Conservation (phyloP, 2,329 filamentous ascomycete species). For the Aspergillus awamori region DNA sequence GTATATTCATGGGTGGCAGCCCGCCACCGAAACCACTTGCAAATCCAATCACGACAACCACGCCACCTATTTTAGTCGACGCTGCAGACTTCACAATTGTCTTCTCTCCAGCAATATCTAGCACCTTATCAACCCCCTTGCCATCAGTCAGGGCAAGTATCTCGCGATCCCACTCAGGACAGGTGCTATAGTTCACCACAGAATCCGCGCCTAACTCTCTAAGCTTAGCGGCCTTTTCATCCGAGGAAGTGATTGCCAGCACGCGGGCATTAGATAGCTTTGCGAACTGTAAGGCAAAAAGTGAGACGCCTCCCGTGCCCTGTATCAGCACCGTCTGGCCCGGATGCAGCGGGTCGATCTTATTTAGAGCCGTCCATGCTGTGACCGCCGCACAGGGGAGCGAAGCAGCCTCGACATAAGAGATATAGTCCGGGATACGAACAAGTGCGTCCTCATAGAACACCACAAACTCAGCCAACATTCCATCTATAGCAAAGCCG, state of each 20-base stretch:
- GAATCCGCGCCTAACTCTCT: slow-evolving; percentile 43
- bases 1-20: too few relatives aligned
- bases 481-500: too few relatives aligned
- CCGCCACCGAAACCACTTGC: too few relatives aligned
- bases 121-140: slow-evolving; percentile 44
- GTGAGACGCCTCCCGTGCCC: slow-evolving; percentile 49
- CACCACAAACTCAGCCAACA: too few relatives aligned
- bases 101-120: slow-evolving; percentile 45
- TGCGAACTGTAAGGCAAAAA: slow-evolving; percentile 45
- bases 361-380: slow-evolving; percentile 49
- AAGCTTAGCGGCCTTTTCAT: slow-evolving; percentile 31
- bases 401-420: not conserved
- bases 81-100: slow-evolving; percentile 11
- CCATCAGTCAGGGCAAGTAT: slow-evolving; percentile 36
- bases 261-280: slow-evolving; percentile 50
- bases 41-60: slow-evolving; percentile 7
- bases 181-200: slow-evolving; percentile 44
- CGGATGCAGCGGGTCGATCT: slow-evolving; percentile 29
- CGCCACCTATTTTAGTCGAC: slow-evolving; percentile 5
- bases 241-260: slow-evolving; percentile 51
- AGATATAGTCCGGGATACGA: too few relatives aligned
- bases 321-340: slow-evolving; percentile 24
- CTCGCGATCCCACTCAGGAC: slow-evolving; percentile 11
- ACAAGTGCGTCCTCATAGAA: too few relatives aligned
- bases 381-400: slow-evolving; percentile 46